These are phyloP conservation scores for Choiromyces venosus DNA, from an alignment of 495 filamentous ascomycete genomes.

Conservation along the genomic window DNA sequence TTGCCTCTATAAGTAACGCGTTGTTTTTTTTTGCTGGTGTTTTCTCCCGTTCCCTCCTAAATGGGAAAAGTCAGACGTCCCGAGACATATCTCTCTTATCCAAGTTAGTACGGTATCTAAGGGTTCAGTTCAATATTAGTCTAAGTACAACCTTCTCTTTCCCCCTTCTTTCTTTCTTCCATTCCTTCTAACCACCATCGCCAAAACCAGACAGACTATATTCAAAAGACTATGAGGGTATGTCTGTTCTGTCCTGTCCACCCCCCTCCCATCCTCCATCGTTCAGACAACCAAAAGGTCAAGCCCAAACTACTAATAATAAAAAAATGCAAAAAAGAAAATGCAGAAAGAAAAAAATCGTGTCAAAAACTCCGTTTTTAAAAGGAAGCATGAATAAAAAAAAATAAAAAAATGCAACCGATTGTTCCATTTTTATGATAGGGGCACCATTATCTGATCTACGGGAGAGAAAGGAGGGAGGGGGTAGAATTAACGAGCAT, in stretches of 20 bases:
- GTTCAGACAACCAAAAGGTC: background rate
- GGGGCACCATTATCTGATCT: background rate
- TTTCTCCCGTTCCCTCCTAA: too few species aligned
- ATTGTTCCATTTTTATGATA: background rate
- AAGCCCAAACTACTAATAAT: background rate
- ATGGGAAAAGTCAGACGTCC: too few species aligned
- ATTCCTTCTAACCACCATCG: background rate
- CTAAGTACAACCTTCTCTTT: constrained; percentile 1
- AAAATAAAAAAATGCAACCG: constrained; percentile 3
- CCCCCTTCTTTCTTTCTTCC: background rate
- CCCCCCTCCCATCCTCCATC: background rate
- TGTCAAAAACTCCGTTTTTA: constrained; percentile 2
- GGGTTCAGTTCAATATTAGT: constrained; percentile 3
- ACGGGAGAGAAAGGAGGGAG: background rate
- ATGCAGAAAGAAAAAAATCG: background rate
- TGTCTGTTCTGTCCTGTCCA: background rate
- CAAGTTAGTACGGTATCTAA: too few species aligned
- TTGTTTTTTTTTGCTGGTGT: too few species aligned
- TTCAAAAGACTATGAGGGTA: background rate
- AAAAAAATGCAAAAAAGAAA: background rate
- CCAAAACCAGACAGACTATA: background rate
- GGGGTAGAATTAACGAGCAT: background rate
- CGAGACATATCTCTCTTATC: too few species aligned
- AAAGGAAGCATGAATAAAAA: background rate
- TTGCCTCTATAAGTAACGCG: too few species aligned